phyloP scores from a whole-genome alignment of 148 eudicot genomes.

The Chenopodium berlandieri region DNA sequence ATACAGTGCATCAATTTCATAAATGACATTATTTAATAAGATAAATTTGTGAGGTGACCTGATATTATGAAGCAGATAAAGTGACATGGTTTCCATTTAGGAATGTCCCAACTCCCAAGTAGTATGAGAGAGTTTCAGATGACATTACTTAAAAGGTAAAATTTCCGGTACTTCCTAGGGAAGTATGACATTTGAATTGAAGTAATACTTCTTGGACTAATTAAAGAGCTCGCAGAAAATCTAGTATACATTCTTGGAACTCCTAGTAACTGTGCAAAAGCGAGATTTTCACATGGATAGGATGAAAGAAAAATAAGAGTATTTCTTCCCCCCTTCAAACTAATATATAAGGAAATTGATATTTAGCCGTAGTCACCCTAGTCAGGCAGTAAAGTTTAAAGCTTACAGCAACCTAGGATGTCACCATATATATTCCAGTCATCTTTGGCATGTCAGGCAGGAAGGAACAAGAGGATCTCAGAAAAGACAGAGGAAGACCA shows the following conservation, averaged over 20 bases:
- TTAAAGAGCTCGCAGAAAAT: neutral
- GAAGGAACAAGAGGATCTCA: too few relatives aligned
- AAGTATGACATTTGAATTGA: neutral
- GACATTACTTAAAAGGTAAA: neutral
- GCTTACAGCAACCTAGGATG: neutral
- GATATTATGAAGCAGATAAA: too few relatives aligned
- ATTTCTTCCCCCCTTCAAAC: neutral
- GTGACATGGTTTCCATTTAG: neutral
- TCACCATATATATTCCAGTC: neutral
- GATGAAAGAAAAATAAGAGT: neutral
- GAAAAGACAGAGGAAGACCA: too few relatives aligned
- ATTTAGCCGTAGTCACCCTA: neutral
- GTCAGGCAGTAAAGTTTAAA: neutral
- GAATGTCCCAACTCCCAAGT: neutral
- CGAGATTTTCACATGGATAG: neutral
- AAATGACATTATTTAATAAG: too few relatives aligned
- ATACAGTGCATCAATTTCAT: too few relatives aligned
- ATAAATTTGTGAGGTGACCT: too few relatives aligned
- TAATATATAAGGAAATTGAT: neutral
- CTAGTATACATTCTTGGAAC: neutral
- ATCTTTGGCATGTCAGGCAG: neutral
- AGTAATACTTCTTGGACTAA: neutral
- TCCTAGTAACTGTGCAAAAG: neutral
- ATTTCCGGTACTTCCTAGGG: neutral
- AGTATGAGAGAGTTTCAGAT: neutral